Base-by-base conservation (phyloP, 257 asterid genomes). In the Fraxinus anomala region DNA sequence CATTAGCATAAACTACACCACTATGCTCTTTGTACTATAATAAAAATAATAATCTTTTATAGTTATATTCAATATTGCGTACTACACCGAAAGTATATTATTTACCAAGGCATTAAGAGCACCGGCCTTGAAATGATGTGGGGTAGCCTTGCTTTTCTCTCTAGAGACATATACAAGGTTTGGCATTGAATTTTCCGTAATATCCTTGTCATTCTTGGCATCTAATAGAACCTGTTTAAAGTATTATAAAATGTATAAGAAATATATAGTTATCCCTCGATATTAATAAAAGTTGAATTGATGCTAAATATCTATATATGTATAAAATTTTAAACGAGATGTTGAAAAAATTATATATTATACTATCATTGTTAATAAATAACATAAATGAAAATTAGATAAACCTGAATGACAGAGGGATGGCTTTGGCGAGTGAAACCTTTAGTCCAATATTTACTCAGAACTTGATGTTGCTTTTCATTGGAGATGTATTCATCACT, bases 121-220 rank as follows among this genome's bases (percentile, higher is more conserved):
- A 61, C 98, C 98, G 0, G 91, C 97, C 84, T 93, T 92, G 30
- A 92, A 93, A 76, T 92, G 87, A 82, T 93, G 96, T 7, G 86
- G 87, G 2, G 79, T 76, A 10, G 86, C 44, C 23, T 7, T 77
- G 76, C 77, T 87, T 84, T 92, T 93, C 73, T 92, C 89, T 81
- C 98, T 83, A 6, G 97, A 86, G 31, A 89, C 77, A 39, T 92
- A 92, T 3, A 92, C n/a, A 7, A 94, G 91, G 34, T 87, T 94
- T 61, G 98, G 95, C 96, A 89, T 85, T 30, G 85, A 73, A 30
- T 77, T 68, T 3, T 91, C 87, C 3, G 67, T 31, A 14, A 8
- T 59, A 47, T 91, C 96, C 66, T 65, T 86, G 79, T 89, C 91
- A 28, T 71, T 69, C 2, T 83, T 76, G 42, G 70, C 74, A 74